Evolutionary conservation across 805 yeast species (phyloP).

Genomic region (Phaffomyces antillensis): DNA sequence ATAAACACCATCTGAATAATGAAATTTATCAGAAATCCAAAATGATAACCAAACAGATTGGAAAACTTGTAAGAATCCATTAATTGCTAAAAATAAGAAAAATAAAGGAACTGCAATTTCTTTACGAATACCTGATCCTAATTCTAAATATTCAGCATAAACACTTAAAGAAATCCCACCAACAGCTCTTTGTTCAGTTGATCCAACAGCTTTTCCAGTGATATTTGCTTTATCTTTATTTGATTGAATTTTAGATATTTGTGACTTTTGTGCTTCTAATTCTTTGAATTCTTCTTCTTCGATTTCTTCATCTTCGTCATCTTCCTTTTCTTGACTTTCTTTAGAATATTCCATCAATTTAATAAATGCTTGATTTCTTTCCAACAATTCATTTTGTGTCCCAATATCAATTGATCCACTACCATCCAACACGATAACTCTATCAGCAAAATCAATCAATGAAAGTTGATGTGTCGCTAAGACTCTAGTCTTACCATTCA

Average conservation of each 20-base stretch:
- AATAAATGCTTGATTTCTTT: slow-evolving; percentile 38
- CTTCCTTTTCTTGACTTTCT: slow-evolving; percentile 24
- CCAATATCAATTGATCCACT: slow-evolving; percentile 64
- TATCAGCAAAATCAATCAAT: slow-evolving; percentile 60
- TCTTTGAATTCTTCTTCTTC: slow-evolving; percentile 25
- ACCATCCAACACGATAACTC: slow-evolving; percentile 54
- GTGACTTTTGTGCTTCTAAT: slow-evolving; percentile 14
- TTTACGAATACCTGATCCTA: slow-evolving; percentile 41
- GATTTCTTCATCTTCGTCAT: slow-evolving; percentile 16
- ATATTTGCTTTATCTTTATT: slow-evolving; percentile 5
- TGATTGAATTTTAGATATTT: slow-evolving; percentile 17
- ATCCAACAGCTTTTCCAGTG: background rate
- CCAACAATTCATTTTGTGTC: slow-evolving; percentile 44
- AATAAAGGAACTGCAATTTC: slow-evolving; percentile 24
- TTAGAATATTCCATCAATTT: slow-evolving; percentile 43
- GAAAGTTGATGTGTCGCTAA: slow-evolving; percentile 83
- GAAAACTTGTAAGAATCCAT: slow-evolving; percentile 47
- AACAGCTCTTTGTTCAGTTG: slow-evolving; percentile 15
- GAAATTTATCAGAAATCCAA: slow-evolving; percentile 58
- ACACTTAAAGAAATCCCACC: slow-evolving; percentile 23
- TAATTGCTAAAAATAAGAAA: slow-evolving; percentile 18
- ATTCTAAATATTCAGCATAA: slow-evolving; percentile 33
- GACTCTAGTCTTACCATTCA: slow-evolving; percentile 56
- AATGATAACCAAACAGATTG: slow-evolving; percentile 72
- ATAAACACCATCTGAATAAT: slow-evolving; percentile 40